Evolutionary conservation across 805 yeast genomes (phyloP).

Genomic region (Wickerhamomyces sydowiorum): DNA sequence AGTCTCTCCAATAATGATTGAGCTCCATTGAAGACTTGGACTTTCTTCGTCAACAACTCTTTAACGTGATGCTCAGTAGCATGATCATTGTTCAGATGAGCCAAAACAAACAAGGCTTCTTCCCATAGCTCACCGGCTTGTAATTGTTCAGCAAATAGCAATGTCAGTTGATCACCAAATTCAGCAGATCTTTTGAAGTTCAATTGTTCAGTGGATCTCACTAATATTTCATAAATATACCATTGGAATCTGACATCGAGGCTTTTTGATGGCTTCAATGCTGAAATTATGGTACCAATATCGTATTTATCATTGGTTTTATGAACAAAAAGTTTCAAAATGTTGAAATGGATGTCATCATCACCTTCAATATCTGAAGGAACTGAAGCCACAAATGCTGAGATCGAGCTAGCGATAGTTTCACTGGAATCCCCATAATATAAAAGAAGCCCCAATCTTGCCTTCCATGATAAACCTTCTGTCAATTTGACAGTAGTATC

Average conservation of each 20-base stretch:
- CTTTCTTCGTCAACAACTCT: constrained; percentile 20
- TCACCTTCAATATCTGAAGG: constrained; percentile 4
- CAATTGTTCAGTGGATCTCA: constrained; percentile 24
- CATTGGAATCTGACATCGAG: constrained; percentile 42
- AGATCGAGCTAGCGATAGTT: constrained; percentile 26
- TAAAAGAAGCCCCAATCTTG: constrained; percentile 52
- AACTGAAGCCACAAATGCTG: constrained; percentile 20
- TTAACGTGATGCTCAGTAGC: constrained; percentile 36
- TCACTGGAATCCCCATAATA: constrained; percentile 53
- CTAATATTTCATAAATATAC: constrained; percentile 43
- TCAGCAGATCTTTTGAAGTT: constrained; percentile 16
- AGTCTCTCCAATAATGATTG: constrained; percentile 28
- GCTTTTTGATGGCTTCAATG: constrained; percentile 7
- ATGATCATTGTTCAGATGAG: constrained; percentile 48
- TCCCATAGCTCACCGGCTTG: constrained; percentile 40
- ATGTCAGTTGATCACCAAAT: constrained; percentile 32
- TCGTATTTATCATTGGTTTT: constrained; percentile 14
- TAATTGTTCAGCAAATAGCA: constrained; percentile 46
- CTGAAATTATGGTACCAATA: constrained; percentile 11
- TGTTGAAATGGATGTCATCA: constrained; percentile 18
- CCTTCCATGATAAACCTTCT: constrained; percentile 58
- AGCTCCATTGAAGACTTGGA: constrained; percentile 13
- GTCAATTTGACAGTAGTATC: constrained; percentile 28
- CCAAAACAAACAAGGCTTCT: constrained; percentile 58
- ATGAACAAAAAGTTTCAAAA: constrained; percentile 25